Evolutionary conservation across 2,329 filamentous ascomycete species (phyloP), one percentile per base, ranked within the genome.

Genomic region (Fusarium tricinctum): DNA sequence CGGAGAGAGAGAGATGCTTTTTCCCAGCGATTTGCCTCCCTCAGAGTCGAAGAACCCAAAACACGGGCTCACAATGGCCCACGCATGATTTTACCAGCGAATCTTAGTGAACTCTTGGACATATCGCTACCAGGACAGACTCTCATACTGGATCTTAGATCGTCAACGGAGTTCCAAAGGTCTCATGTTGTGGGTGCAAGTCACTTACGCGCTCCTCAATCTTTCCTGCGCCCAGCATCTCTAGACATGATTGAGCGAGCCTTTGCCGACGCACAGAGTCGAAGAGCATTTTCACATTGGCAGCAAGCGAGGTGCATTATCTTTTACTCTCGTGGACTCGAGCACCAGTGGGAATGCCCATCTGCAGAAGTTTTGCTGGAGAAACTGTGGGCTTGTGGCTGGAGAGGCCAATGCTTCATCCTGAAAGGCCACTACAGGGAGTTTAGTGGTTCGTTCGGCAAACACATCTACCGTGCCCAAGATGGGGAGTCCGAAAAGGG

Each of bases 361-460:
- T 74, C 81, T 3, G 84, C 85, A 4, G 79, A 81, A 15, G 74
- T 80, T 0, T 70, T 88, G 4, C 73, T 81, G 20, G 74, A 79
- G 39, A 85, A 84, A 61, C 78, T 88, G 52, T 81, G 76, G 49
- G 73, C 73, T 17, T 79, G 81, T 66, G 83, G 81, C 22, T 88
- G 86, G 86, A 63, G 68, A 1, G 86, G 86, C 3, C 81, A 82
- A 40, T 83, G 80, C 60, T 87, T 87, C 68, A 78, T 88, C 9
- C 78, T 88, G 33, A 87, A 87, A 69, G 85, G 86, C 0, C 84
- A 86, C 53, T 88, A 85, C 70, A 80, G 81, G 46, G 85, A 88
- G 64, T 88, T 88, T 63, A 85, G 84, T 17, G 78, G 79, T 26
- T 84, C 83, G 0, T 88, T 86, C 64, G 81, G 82, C 61, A 83